Evolutionary conservation across 495 filamentous ascomycete genomes (phyloP).

Genomic region (Extremus antarcticus): DNA sequence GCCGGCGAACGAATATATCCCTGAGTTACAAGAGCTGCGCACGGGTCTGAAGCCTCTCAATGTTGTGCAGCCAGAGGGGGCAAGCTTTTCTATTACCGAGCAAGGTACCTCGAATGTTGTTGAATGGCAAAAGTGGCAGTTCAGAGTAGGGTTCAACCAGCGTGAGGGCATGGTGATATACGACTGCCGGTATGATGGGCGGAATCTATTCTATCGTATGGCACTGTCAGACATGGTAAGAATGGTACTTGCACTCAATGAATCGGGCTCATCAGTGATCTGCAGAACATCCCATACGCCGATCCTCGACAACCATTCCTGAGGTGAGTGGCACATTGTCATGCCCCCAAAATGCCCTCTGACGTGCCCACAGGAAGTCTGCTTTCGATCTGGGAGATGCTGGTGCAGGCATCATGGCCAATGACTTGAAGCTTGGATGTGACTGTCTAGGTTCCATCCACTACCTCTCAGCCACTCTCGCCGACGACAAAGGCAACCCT

Average conservation of each 20-base stretch:
- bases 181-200: constrained; percentile 58
- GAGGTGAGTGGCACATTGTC: too few relatives aligned
- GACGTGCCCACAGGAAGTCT: constrained; percentile 67
- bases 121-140: constrained; percentile 62
- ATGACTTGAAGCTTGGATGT: constrained; percentile 49
- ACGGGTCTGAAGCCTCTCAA: constrained; percentile 63
- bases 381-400: constrained; percentile 73
- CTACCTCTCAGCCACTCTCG: constrained; percentile 52
- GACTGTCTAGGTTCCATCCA: constrained; percentile 59
- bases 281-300: constrained; percentile 66
- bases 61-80: constrained; percentile 66
- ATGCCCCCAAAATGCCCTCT: too few relatives aligned
- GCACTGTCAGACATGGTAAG: constrained; percentile 67
- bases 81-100: constrained; percentile 50
- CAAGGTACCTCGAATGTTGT: constrained; percentile 37
- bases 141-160: constrained; percentile 63
- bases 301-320: constrained; percentile 56
- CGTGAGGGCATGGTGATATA: constrained; percentile 60
- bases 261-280: too few relatives aligned
- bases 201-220: constrained; percentile 56
- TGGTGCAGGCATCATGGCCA: constrained; percentile 63
- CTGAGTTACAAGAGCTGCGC: constrained; percentile 55
- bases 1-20: constrained; percentile 60
- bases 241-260: too few relatives aligned
- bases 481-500: constrained; percentile 46